Percentiles rank a stretch among this genome's conserved stretches.
Conservation (phyloP, 140 eudicot species). For the Anethum foeniculum region DNA sequence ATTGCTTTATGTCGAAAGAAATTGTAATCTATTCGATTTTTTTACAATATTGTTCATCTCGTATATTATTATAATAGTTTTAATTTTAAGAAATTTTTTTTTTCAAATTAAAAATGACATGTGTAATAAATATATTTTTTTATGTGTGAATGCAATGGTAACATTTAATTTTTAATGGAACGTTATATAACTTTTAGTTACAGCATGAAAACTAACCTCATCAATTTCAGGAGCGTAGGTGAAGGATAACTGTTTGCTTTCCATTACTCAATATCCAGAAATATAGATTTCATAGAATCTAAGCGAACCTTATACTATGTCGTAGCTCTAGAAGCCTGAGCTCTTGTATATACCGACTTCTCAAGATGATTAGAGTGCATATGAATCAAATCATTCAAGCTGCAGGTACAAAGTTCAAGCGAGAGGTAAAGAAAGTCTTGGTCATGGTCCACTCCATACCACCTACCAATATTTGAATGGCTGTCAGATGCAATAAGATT, state of each 20-base stretch:
- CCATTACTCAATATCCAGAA: constrained; percentile 54
- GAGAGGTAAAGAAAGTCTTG: constrained; percentile 82
- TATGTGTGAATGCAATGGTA: too few relatives aligned
- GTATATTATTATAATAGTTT: too few relatives aligned
- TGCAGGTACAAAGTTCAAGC: constrained; percentile 78
- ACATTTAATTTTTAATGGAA: not conserved
- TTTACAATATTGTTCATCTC: too few relatives aligned
- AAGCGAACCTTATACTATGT: constrained; percentile 33
- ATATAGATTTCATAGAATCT: constrained; percentile 33
- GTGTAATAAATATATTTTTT: too few relatives aligned
- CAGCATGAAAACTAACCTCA: constrained; percentile 55
- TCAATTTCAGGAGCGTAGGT: constrained; percentile 51
- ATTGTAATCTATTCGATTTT: too few relatives aligned
- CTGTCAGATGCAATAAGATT: constrained; percentile 91
- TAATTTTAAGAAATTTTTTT: too few relatives aligned
- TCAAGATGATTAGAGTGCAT: constrained; percentile 33
- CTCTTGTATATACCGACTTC: constrained; percentile 21
- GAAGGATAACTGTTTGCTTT: constrained; percentile 75
- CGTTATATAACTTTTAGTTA: not conserved
- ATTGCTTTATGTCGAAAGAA: too few relatives aligned
- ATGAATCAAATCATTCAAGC: constrained; percentile 60
- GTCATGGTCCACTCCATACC: constrained; percentile 94
- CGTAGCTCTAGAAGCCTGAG: constrained; percentile 24
- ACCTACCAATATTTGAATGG: constrained; percentile 78
- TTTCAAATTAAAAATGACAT: too few relatives aligned